Evolutionary conservation across 1,284 basidiomycete genomes (phyloP), one percentile per base, ranked within the genome.

Genomic region (Fistulinella cinereoalba): DNA sequence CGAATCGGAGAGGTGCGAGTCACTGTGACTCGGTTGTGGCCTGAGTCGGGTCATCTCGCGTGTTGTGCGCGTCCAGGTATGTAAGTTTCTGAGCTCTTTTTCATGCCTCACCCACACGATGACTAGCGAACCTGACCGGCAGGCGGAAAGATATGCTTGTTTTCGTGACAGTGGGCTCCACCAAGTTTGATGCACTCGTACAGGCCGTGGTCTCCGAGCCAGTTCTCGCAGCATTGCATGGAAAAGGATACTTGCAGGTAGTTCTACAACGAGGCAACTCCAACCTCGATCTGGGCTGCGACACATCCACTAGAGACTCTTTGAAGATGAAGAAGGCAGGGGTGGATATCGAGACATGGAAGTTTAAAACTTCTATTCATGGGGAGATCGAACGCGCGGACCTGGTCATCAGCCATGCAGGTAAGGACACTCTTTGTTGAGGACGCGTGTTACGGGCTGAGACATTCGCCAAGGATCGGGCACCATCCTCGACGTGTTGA

Each of bases 131-230:
- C 15, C 28, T 22, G 18, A 15, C 32, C 6, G 44, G 16, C 5
- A 27, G 37, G 25, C 37, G 9, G 24, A 41, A 16, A 27, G 18
- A 43, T 34, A 85, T 85, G 81, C 75, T 75, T 55, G 83, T 77
- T 41, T 83, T 97, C 62, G 77, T 93, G 50, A 96, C 93, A 2
- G 88, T 97, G 41, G 93, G 93, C 48, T 94, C 92, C n/a, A 96
- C 93, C 24, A 73, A 75, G 52, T 97, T 96, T 71, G 83, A 90
- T 61, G 66, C 73, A 6, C 80, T 97, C 51, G 81, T 90, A 43
- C 69, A 81, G 54, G 67, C 74, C n/a, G 73, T 77, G 24, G 72
- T 93, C 46, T 80, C 81, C 8, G 66, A 74, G 4, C 54, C 71
- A 7, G 76, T 86, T 18, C 73, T 92, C 32, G 56, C 69, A 19